Evolutionary conservation across 2,329 filamentous ascomycete genomes (phyloP).

Genomic region (Alternaria ethzedia): DNA sequence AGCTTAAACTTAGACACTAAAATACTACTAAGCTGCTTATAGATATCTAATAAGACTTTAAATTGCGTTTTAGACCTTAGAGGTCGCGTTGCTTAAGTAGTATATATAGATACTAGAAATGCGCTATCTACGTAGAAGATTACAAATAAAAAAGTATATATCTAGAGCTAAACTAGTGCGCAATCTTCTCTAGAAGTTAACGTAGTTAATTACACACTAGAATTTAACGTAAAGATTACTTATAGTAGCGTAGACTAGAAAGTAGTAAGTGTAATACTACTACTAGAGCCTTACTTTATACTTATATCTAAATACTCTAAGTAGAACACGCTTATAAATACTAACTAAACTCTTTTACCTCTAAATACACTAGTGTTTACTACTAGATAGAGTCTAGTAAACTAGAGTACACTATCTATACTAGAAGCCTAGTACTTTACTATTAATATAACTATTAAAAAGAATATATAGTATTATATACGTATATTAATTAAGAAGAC

Average conservation of each 20-base stretch:
- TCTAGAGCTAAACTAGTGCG: conserved; percentile 43
- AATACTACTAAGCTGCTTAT: background rate
- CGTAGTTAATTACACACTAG: background rate
- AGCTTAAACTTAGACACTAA: background rate
- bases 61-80: conserved; percentile 51
- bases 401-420: background rate
- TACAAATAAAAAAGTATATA: conserved; percentile 45
- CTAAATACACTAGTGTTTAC: background rate
- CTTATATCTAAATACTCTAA: conserved; percentile 1
- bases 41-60: conserved; percentile 24
- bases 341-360: background rate
- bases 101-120: conserved; percentile 49
- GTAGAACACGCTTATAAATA: background rate
- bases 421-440: background rate
- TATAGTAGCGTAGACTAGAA: background rate
- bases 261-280: background rate
- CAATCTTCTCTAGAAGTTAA: background rate
- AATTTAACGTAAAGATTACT: background rate
- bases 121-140: conserved; percentile 40
- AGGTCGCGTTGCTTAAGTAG: conserved; percentile 39
- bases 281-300: background rate
- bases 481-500: background rate
- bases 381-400: background rate
- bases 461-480: background rate
- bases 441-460: background rate